Evolutionary conservation across 176 grass and related monocot genomes (phyloP).

Genomic region (Oryza rufipogon): DNA sequence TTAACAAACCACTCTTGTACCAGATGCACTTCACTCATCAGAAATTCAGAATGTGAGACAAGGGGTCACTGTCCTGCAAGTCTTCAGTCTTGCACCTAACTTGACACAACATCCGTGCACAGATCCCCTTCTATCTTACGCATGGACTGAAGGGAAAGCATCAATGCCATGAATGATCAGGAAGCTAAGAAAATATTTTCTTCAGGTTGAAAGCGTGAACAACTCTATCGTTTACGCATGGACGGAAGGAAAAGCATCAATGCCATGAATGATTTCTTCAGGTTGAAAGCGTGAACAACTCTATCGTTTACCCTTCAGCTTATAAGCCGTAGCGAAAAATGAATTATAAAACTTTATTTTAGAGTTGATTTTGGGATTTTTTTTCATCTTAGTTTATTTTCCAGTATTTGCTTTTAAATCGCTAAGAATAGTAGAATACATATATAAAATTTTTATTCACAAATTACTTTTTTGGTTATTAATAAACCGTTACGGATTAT

Average conservation of each 20-base stretch:
- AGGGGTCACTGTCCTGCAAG: neutral
- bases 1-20: neutral
- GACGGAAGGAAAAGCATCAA: neutral
- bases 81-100: constrained; percentile 17
- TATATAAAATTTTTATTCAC: too few species aligned
- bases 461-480: too few species aligned
- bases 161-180: constrained; percentile 21
- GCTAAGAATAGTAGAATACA: too few species aligned
- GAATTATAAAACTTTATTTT: too few species aligned
- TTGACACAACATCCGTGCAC: neutral
- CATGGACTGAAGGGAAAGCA: neutral
- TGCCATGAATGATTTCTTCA: constrained; percentile 14
- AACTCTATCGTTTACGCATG: neutral
- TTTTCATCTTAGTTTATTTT: too few species aligned
- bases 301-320: too few species aligned
- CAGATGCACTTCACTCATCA: too few species aligned
- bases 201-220: neutral
- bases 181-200: neutral
- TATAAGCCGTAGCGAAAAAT: too few species aligned
- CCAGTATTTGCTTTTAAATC: too few species aligned
- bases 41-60: neutral
- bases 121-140: neutral
- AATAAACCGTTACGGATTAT: too few species aligned
- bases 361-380: too few species aligned
- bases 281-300: neutral